Evolutionary conservation across 768 basidiomycete species (phyloP).

Genomic region (Trametes cinnabarina): DNA sequence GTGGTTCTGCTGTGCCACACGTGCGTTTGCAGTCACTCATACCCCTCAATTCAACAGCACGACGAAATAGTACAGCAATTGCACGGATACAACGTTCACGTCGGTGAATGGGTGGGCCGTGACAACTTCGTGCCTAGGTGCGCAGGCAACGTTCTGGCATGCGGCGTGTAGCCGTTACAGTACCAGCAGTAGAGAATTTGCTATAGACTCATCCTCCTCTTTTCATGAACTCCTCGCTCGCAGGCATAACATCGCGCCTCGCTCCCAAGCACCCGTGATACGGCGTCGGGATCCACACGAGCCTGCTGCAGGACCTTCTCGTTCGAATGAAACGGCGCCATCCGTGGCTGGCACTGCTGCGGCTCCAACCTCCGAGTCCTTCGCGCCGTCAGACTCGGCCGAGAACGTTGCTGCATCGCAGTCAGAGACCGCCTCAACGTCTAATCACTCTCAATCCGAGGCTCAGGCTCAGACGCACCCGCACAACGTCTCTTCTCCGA

Average conservation of each 20-base stretch:
- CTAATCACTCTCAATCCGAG: no score
- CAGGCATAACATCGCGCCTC: constrained; percentile 84
- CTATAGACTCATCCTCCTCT: neutral
- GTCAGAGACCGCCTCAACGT: no score
- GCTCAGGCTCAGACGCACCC: no score
- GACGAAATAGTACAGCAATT: constrained; percentile 18
- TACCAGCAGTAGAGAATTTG: no score
- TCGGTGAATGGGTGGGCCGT: constrained; percentile 21
- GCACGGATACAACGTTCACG: constrained; percentile 21
- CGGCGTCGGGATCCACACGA: constrained; percentile 41
- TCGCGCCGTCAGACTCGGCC: neutral
- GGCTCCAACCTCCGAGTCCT: neutral
- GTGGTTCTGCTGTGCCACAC: no score
- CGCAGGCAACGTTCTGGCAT: no score
- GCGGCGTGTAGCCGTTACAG: no score
- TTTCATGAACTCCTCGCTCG: constrained; percentile 29
- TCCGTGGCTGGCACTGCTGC: no score
- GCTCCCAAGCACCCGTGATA: constrained; percentile 74
- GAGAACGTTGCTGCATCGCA: neutral
- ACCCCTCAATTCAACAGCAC: neutral
- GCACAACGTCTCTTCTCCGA: neutral
- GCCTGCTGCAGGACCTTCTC: neutral
- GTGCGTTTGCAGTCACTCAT: neutral
- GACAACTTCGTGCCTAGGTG: constrained; percentile 23
- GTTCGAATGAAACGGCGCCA: no score